phyloP scores from a whole-genome alignment of 208 protist genomes.

The Naegleria lovaniensis region DNA sequence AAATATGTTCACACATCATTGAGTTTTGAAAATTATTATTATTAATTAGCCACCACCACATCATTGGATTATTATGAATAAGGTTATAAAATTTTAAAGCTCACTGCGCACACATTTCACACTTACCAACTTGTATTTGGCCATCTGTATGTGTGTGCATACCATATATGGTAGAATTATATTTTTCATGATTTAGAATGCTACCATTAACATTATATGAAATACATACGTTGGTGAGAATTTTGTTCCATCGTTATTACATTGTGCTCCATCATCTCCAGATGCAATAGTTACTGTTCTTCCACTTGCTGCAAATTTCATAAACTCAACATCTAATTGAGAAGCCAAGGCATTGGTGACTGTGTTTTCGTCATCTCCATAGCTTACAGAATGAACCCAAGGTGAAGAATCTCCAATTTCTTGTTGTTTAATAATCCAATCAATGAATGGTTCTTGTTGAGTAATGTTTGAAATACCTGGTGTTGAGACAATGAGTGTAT shows the following conservation, averaged over 20 bases:
- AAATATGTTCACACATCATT: too few species aligned
- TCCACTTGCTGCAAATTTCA: neutral
- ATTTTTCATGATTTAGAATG: too few species aligned
- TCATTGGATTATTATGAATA: too few species aligned
- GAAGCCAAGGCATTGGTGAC: neutral
- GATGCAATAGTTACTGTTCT: neutral
- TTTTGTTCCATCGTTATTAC: neutral
- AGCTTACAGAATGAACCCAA: conserved; percentile 1
- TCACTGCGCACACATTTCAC: too few species aligned
- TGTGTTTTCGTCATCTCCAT: neutral
- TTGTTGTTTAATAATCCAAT: neutral
- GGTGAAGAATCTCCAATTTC: neutral
- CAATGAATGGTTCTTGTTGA: neutral
- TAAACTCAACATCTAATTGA: neutral
- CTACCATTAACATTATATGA: too few species aligned
- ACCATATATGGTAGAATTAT: too few species aligned
- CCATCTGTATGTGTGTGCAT: too few species aligned
- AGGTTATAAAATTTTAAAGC: too few species aligned
- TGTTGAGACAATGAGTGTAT: neutral
- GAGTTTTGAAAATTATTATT: too few species aligned
- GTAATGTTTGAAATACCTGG: neutral
- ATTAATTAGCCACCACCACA: too few species aligned
- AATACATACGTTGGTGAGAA: neutral
- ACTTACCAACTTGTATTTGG: too few species aligned
- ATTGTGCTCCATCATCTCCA: conserved; percentile 14